These are phyloP conservation scores for Alternaria viburni DNA, from an alignment of 2,329 filamentous ascomycete genomes.

Conservation along the genomic window DNA sequence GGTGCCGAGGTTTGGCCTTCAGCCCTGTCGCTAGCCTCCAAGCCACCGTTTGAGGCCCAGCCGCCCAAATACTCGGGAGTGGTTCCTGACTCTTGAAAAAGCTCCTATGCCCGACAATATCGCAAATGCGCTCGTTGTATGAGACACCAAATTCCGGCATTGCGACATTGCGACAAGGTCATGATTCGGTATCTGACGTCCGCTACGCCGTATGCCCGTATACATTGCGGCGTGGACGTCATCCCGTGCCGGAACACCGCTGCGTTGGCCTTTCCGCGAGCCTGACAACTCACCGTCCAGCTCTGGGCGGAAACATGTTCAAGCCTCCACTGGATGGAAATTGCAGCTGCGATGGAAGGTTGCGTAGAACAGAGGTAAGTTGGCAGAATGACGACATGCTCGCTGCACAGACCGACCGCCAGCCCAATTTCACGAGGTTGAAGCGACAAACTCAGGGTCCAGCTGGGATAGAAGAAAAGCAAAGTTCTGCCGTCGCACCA, in stretches of 20 bases:
- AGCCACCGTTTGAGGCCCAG: constrained; percentile 37
- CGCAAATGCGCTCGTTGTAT: constrained; percentile 1
- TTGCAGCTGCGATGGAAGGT: constrained; percentile 14
- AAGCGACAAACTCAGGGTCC: constrained; percentile 19
- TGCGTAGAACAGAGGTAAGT: background rate
- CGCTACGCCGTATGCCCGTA: background rate
- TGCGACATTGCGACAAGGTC: background rate
- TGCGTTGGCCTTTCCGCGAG: constrained; percentile 29
- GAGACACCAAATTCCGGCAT: background rate
- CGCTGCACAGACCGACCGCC: constrained; percentile 16
- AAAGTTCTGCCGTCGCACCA: constrained; percentile 26
- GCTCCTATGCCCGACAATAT: constrained; percentile 7
- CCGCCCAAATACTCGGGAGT: constrained; percentile 26
- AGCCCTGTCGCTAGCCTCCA: constrained; percentile 27
- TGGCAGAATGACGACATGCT: constrained; percentile 31
- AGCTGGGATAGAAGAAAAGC: constrained; percentile 14
- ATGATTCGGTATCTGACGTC: constrained; percentile 10
- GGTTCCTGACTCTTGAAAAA: constrained; percentile 37
- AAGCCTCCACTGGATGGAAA: background rate
- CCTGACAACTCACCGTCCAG: constrained; percentile 32
- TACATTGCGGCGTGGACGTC: constrained; percentile 13
- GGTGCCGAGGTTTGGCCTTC: constrained; percentile 34
- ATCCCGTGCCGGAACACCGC: constrained; percentile 18
- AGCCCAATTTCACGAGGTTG: background rate
- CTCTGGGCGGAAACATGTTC: constrained; percentile 3